These are phyloP conservation scores for Rugosomyces carneus DNA, from an alignment of 1,284 basidiomycete genomes.

Conservation along the genomic window DNA sequence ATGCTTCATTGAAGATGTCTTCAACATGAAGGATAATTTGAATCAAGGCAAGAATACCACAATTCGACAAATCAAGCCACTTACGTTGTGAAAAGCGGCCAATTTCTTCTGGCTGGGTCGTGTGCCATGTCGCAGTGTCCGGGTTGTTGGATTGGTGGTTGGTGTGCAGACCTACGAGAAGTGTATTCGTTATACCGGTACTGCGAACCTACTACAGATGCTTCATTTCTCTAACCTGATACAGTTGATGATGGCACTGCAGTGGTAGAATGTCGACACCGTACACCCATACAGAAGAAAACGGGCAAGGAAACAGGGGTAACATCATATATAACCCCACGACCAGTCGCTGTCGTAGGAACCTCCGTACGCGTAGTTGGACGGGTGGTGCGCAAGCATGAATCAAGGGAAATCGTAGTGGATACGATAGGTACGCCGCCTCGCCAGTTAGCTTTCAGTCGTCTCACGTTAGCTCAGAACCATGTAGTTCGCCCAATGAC, in stretches of 20 bases:
- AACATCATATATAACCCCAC: constrained; percentile 18
- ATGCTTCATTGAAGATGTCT: constrained; percentile 58
- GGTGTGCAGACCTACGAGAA: constrained; percentile 55
- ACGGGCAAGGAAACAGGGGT: not conserved
- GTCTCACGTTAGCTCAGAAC: constrained; percentile 25
- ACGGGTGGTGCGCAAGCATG: constrained; percentile 34
- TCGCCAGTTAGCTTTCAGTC: constrained; percentile 3
- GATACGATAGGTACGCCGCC: constrained; percentile 37
- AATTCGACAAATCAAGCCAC: not conserved
- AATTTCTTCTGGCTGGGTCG: constrained; percentile 68
- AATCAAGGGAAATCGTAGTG: constrained; percentile 42
- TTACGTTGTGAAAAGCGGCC: constrained; percentile 22
- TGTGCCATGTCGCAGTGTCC: constrained; percentile 61
- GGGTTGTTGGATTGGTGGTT: constrained; percentile 56
- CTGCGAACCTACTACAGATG: constrained; percentile 15
- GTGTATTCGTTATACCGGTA: constrained; percentile 52
- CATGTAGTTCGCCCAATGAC: constrained; percentile 46
- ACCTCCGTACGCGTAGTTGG: constrained; percentile 44
- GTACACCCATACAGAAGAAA: constrained; percentile 12
- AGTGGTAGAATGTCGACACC: constrained; percentile 57
- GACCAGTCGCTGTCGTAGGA: constrained; percentile 44
- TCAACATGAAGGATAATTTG: constrained; percentile 42
- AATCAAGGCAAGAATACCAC: constrained; percentile 28
- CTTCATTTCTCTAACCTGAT: constrained; percentile 7
- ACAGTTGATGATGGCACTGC: constrained; percentile 70